Conservation (phyloP, 148 eudicot species). For the Cornus florida region DNA sequence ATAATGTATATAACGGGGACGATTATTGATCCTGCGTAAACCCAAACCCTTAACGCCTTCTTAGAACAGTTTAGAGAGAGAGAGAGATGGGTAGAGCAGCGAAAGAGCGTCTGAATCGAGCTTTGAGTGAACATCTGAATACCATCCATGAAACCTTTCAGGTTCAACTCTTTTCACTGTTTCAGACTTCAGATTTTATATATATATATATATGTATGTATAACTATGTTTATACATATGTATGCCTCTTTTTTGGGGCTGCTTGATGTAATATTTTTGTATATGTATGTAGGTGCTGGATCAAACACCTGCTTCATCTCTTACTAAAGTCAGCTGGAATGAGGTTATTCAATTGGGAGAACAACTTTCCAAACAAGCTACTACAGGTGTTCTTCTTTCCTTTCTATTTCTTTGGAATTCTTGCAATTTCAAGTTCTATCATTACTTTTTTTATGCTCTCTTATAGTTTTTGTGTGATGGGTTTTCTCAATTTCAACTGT, state of each 20-base stretch:
- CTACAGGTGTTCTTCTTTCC: conserved; percentile 46
- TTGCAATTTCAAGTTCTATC: not conserved
- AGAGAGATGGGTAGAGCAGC: conserved; percentile 49
- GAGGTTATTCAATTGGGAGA: conserved; percentile 74
- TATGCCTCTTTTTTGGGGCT: not conserved
- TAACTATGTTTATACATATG: not conserved
- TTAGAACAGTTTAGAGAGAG: conserved; percentile 4
- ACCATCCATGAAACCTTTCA: conserved; percentile 60
- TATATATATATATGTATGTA: not conserved
- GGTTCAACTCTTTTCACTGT: conserved; percentile 18
- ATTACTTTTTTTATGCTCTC: not conserved
- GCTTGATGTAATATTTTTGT: not conserved
- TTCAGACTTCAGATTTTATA: not conserved
- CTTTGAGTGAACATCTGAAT: conserved; percentile 38
- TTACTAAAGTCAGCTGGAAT: conserved; percentile 68
- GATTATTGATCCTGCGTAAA: not conserved
- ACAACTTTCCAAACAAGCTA: conserved; percentile 84
- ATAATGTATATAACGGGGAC: no score
- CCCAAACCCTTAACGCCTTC: conserved; percentile 24
- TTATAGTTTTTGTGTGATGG: not conserved
- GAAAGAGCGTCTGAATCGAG: conserved; percentile 38
- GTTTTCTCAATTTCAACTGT: not conserved
- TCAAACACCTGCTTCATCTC: conserved; percentile 62
- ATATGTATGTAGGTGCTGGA: conserved; percentile 47
- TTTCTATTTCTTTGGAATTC: not conserved